Percentiles rank a stretch among this genome's conserved stretches.
Conservation (phyloP, 2,329 filamentous ascomycete genomes). For the Sporothrix schenckii region DNA sequence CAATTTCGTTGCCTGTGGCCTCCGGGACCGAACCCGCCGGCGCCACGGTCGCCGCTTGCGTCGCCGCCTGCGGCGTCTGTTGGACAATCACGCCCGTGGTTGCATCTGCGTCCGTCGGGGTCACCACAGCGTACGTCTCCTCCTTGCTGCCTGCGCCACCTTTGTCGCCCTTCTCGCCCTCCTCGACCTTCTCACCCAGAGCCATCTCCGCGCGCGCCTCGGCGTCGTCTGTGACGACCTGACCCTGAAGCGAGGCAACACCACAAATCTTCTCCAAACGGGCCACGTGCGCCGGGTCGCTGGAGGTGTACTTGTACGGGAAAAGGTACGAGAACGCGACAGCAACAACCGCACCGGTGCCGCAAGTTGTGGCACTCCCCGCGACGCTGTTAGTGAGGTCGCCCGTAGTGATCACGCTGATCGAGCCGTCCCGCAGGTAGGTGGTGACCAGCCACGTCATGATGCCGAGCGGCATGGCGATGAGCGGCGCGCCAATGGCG, state of each 20-base stretch:
- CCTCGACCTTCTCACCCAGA: neutral
- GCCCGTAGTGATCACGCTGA: conserved; percentile 45
- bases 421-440: conserved; percentile 41
- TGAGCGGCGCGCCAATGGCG: conserved; percentile 43
- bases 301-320: conserved; percentile 38
- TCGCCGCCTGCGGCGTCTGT: neutral
- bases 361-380: conserved; percentile 46
- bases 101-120: neutral
- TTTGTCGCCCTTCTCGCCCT: conserved; percentile 9
- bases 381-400: conserved; percentile 46
- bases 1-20: conserved; percentile 46
- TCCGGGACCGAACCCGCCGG: neutral
- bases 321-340: conserved; percentile 43
- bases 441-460: conserved; percentile 47
- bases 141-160: neutral
- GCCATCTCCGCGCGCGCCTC: conserved; percentile 22
- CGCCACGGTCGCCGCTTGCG: no score
- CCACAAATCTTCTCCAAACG: conserved; percentile 33
- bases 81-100: no score
- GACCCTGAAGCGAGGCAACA: conserved; percentile 23
- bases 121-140: neutral
- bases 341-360: conserved; percentile 43
- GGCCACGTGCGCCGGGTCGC: conserved; percentile 19
- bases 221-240: conserved; percentile 5
- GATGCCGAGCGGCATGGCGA: conserved; percentile 43